Percentiles rank a stretch among this genome's conserved stretches.
Evolutionary conservation across 129 eudicot genomes (phyloP).

Genomic region (Flaveria ramosissima): DNA sequence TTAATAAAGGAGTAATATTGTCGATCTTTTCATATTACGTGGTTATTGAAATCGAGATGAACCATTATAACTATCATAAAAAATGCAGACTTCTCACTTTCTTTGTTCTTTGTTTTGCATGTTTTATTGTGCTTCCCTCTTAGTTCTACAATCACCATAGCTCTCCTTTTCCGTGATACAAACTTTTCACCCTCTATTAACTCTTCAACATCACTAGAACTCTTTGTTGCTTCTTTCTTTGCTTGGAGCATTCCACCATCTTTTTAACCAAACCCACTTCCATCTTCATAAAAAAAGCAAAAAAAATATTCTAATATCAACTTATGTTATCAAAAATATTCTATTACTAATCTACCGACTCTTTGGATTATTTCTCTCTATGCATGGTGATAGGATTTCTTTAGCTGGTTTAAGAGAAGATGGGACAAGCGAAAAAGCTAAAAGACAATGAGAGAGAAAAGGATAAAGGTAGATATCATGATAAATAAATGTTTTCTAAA

Average conservation of each 20-base stretch:
- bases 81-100: slow-evolving; percentile 94
- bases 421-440: too few species aligned
- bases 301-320: slow-evolving; percentile 87
- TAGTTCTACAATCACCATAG: slow-evolving; percentile 81
- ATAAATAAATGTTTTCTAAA: too few species aligned
- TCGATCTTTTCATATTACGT: background rate
- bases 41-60: slow-evolving; percentile 54
- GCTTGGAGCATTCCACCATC: slow-evolving; percentile 66
- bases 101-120: slow-evolving; percentile 70
- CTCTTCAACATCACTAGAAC: slow-evolving; percentile 39
- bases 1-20: too few species aligned
- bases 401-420: too few species aligned
- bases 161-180: slow-evolving; percentile 88
- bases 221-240: slow-evolving; percentile 41
- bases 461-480: too few species aligned
- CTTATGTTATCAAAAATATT: slow-evolving; percentile 53
- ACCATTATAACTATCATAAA: slow-evolving; percentile 48
- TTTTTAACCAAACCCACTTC: slow-evolving; percentile 86
- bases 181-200: slow-evolving; percentile 68
- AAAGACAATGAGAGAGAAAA: too few species aligned
- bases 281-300: slow-evolving; percentile 60
- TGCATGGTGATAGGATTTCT: too few species aligned
- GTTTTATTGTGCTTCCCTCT: slow-evolving; percentile 85
- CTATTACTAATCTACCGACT: slow-evolving; percentile 41
- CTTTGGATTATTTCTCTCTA: background rate